Evolutionary conservation across 129 eudicot genomes (phyloP), one percentile per base, ranked within the genome.

Genomic region (Pulicaria dysenterica): DNA sequence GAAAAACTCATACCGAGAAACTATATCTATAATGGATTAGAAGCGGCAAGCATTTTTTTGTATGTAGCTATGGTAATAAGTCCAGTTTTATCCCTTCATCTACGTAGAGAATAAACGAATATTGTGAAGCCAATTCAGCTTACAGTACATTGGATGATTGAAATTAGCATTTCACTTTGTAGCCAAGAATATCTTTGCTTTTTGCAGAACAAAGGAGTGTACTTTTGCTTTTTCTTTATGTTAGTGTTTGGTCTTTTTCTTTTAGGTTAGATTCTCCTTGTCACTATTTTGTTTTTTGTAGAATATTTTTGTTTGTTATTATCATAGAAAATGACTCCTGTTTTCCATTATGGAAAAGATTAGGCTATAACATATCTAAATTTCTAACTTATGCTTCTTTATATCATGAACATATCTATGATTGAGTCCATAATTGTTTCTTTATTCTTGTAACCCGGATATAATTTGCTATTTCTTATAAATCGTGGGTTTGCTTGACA

Each of bases 171-270:
- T 54, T 45, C 57, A 44, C 69, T 67, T 64, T 81, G 59, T 72
- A 60, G 73, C 82, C 54, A 69, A 71, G 74, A 73, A 76, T 84
- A 44, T 82, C 80, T 74, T 56, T 68, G 59, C 70, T 83, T 87
- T 84, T 70, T 45, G 55, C 74, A 74, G 73, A 78, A 71, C 71
- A 80, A 75, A 75, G 78, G 73, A 24, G 79, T 60, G 51, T 58
- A 15, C 82, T 80, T 80, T 85, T 66, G 85, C 90, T 84, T 89
- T 84, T 77, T 79, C 93, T 87, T 85, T 89, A 70, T 65, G 70
- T 66, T 74, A 67, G 49, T 67, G 82, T 50, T 49, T 75, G 66
- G 17, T 79, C 81, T 81, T 78, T 81, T 80, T 60, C 81, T 77
- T 89, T 79, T 77, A 75, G 58, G 81, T 78, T 76, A 43, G 96